These are phyloP conservation scores for Groenewaldozyma auringiensis DNA, from an alignment of 1,139 yeast genomes.

Conservation along the genomic window DNA sequence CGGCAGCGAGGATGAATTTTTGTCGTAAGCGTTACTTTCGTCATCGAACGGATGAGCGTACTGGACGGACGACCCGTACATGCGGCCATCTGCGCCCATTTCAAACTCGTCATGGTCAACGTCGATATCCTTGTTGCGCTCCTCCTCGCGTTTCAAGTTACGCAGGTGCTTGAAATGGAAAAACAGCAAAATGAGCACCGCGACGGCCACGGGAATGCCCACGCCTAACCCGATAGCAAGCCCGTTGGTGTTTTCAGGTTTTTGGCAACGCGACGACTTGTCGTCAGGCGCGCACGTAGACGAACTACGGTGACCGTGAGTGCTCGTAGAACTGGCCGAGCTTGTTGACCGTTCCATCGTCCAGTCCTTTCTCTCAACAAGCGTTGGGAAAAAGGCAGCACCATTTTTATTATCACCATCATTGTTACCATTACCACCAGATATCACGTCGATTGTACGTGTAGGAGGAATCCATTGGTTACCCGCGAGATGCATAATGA, in stretches of 20 bases:
- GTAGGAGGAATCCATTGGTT: too few species aligned
- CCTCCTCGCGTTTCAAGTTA: slow-evolving; percentile 31
- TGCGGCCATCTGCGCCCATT: not conserved
- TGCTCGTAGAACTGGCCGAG: not conserved
- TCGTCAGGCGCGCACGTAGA: slow-evolving; percentile 11
- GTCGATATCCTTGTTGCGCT: slow-evolving; percentile 29
- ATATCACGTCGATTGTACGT: too few species aligned
- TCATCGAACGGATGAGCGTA: not conserved
- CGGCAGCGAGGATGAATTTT: not conserved
- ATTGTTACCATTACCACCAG: too few species aligned
- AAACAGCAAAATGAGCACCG: slow-evolving; percentile 26
- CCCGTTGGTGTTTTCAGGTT: slow-evolving; percentile 23
- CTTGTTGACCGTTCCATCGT: not conserved
- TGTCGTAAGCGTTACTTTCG: not conserved
- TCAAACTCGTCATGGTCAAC: slow-evolving; percentile 26
- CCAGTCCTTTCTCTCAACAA: not conserved
- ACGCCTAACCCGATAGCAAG: slow-evolving; percentile 36
- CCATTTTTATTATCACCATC: too few species aligned
- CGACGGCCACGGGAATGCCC: slow-evolving; percentile 32
- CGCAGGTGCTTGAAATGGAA: slow-evolving; percentile 30
- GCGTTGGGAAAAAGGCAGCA: not conserved
- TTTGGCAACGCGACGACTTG: slow-evolving; percentile 22
- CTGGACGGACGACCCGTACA: not conserved
- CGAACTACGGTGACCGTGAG: slow-evolving; percentile 16
- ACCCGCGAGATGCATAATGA: too few species aligned